Evolutionary conservation across 306 rosid genomes (phyloP).

Genomic region (Citrullus mucosospermus): DNA sequence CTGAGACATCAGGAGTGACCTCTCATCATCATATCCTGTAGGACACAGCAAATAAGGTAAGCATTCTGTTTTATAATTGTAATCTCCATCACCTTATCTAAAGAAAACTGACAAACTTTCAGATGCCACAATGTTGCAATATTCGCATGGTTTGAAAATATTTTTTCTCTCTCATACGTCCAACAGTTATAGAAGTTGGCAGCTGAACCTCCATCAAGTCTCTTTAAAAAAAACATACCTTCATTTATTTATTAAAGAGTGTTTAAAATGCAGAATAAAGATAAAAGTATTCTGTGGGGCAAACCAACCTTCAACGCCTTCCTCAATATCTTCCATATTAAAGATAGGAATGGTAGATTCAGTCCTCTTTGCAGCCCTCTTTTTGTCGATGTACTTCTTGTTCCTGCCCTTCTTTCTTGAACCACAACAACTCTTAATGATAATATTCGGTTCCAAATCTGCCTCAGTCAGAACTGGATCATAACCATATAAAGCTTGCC

Average conservation of each 20-base stretch:
- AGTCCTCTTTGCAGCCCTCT: constrained; percentile 62
- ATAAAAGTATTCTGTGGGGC: background rate
- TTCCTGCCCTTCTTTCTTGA: constrained; percentile 79
- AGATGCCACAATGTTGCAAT: background rate
- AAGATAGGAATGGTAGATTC: constrained; percentile 92
- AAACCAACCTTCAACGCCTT: constrained; percentile 86
- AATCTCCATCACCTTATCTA: background rate
- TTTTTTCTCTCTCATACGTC: background rate
- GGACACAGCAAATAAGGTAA: constrained; percentile 3
- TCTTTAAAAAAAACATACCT: no score
- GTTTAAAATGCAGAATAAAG: background rate
- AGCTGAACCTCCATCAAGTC: no score
- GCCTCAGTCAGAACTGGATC: constrained; percentile 89
- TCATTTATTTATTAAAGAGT: no score
- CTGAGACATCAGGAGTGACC: constrained; percentile 84
- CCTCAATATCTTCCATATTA: constrained; percentile 93
- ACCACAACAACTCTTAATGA: constrained; percentile 94
- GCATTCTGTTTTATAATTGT: background rate
- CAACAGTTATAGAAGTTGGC: no score
- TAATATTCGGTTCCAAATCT: constrained; percentile 85
- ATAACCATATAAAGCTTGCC: constrained; percentile 96
- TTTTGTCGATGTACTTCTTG: constrained; percentile 76
- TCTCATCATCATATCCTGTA: constrained; percentile 93
- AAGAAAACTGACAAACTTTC: background rate
- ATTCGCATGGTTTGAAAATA: background rate